phyloP scores from a whole-genome alignment of 2,329 filamentous ascomycete genomes.

The Beauveria sp. region DNA sequence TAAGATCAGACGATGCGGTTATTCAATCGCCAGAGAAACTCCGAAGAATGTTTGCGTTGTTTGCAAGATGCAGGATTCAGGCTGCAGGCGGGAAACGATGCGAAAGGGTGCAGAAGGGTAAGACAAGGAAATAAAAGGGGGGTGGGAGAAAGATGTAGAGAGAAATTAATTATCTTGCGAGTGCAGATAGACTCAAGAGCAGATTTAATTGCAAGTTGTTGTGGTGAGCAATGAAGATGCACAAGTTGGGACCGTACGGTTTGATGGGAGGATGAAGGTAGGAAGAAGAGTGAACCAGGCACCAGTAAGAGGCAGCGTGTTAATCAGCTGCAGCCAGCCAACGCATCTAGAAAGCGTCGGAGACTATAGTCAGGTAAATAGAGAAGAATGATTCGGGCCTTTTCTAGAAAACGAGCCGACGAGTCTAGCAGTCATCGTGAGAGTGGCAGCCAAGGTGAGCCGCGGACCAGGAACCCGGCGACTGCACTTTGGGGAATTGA shows the following conservation, averaged over 20 bases:
- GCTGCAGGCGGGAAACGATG: background rate
- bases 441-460: background rate
- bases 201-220: background rate
- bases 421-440: background rate
- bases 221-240: slow-evolving; percentile 4
- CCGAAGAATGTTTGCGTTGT: slow-evolving; percentile 5
- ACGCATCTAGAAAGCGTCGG: background rate
- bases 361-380: background rate
- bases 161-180: background rate
- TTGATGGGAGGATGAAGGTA: background rate
- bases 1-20: background rate
- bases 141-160: background rate
- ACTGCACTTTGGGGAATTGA: background rate
- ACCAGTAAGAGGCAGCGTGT: background rate
- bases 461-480: background rate
- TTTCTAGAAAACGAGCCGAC: background rate
- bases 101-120: background rate
- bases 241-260: background rate
- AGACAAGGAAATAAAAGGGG: background rate
- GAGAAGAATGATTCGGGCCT: background rate
- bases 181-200: background rate
- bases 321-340: background rate
- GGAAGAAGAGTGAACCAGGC: slow-evolving; percentile 2
- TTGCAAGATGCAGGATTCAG: background rate
- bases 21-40: slow-evolving; percentile 2